phyloP scores from a whole-genome alignment of 1,284 basidiomycete genomes.

The Irpex sp. region DNA sequence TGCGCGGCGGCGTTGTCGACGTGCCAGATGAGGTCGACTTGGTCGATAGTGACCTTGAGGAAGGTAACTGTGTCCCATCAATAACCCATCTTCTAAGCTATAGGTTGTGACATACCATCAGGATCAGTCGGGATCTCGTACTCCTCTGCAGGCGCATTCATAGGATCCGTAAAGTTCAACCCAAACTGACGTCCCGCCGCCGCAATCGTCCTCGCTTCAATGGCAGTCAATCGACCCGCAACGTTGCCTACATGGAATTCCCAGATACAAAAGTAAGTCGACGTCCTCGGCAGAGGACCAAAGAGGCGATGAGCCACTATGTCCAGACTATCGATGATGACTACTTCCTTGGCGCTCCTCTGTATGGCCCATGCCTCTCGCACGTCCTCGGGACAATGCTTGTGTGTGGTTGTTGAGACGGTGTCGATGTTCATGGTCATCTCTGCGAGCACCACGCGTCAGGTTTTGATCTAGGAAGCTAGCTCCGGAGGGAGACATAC shows the following conservation, averaged over 20 bases:
- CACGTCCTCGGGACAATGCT: constrained; percentile 42
- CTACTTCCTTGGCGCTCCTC: constrained; percentile 29
- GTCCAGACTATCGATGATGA: constrained; percentile 70
- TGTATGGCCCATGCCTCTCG: constrained; percentile 27
- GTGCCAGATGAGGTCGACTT: constrained; percentile 51
- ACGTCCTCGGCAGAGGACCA: constrained; percentile 77
- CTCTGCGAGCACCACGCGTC: constrained; percentile 57
- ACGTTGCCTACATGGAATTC: constrained; percentile 67
- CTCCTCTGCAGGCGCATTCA: constrained; percentile 76
- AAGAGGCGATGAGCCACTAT: constrained; percentile 82
- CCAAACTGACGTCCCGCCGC: constrained; percentile 56
- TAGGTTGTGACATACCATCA: constrained; percentile 53
- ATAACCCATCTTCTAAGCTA: too few relatives aligned
- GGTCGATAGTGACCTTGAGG: constrained; percentile 52
- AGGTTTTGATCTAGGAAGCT: constrained; percentile 7
- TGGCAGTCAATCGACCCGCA: constrained; percentile 51
- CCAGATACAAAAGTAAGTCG: constrained; percentile 89
- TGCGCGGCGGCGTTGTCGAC: constrained; percentile 50
- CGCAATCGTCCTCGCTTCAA: constrained; percentile 47
- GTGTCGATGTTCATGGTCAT: constrained; percentile 71
- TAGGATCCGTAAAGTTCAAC: constrained; percentile 65
- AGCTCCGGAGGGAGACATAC: constrained; percentile 35
- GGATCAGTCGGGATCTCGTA: constrained; percentile 62
- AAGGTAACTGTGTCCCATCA: constrained; percentile 52
- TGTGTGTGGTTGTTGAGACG: constrained; percentile 46